Conservation (phyloP, 1,139 yeast species). For the Lodderomyces oxycetoniae region DNA sequence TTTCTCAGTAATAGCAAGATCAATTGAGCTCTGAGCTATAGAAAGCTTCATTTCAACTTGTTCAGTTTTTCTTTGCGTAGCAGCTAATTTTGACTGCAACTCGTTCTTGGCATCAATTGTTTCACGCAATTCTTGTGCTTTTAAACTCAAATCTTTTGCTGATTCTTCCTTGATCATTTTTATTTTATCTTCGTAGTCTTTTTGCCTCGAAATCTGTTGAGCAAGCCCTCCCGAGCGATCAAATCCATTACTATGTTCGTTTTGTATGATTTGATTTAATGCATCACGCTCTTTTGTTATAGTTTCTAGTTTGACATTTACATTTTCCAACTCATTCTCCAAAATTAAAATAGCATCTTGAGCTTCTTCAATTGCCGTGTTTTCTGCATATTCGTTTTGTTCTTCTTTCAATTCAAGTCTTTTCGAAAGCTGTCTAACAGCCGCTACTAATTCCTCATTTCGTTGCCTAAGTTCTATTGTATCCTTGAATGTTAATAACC, state of each 20-base stretch:
- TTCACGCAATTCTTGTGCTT: slow-evolving; percentile 27
- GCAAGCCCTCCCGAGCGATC: slow-evolving; percentile 1
- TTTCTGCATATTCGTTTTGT: slow-evolving; percentile 43
- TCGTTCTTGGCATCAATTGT: slow-evolving; percentile 28
- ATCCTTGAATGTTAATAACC: slow-evolving; percentile 66
- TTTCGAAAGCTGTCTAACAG: slow-evolving; percentile 65
- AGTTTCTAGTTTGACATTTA: slow-evolving; percentile 49
- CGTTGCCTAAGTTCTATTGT: slow-evolving; percentile 66
- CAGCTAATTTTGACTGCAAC: slow-evolving; percentile 26
- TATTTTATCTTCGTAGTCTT: slow-evolving; percentile 26
- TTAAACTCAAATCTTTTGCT: slow-evolving; percentile 19
- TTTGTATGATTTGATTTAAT: slow-evolving; percentile 20
- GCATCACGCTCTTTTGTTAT: slow-evolving; percentile 63
- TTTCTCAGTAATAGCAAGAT: slow-evolving; percentile 43
- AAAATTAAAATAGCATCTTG: slow-evolving; percentile 67
- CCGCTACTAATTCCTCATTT: slow-evolving; percentile 65
- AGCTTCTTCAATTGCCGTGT: slow-evolving; percentile 67
- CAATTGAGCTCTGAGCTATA: slow-evolving; percentile 33
- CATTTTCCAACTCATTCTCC: slow-evolving; percentile 54
- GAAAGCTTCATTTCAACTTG: slow-evolving; percentile 31
- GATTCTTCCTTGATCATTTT: slow-evolving; percentile 30
- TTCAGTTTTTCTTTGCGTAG: slow-evolving; percentile 30
- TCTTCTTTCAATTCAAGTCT: slow-evolving; percentile 56
- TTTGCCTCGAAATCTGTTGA: slow-evolving; percentile 10
- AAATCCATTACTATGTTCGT: background rate